Evolutionary conservation across 108 stramenopile genomes (phyloP).

Genomic region (Pelagomonas calceolata): DNA sequence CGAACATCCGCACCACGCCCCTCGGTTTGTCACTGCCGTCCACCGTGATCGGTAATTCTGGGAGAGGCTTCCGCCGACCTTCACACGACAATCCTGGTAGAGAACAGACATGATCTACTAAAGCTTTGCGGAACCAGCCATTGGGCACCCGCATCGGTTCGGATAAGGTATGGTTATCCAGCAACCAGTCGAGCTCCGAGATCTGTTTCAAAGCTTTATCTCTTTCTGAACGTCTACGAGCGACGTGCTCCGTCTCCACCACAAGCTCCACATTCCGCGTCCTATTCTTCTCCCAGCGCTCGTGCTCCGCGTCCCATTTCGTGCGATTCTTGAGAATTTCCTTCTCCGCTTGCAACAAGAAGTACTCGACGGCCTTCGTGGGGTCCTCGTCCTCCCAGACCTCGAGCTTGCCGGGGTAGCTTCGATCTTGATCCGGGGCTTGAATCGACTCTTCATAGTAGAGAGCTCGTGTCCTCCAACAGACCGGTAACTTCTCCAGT

Average conservation of each 20-base stretch:
- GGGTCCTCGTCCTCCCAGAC: neutral
- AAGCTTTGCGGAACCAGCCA: too few species aligned
- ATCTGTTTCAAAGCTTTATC: too few species aligned
- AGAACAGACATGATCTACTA: too few species aligned
- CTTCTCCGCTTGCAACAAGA: neutral
- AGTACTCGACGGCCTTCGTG: neutral
- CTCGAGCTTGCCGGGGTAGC: neutral
- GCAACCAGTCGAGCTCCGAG: too few species aligned
- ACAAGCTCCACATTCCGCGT: too few species aligned
- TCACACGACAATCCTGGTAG: too few species aligned
- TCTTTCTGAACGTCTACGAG: too few species aligned
- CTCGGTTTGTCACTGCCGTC: neutral
- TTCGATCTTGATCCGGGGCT: neutral
- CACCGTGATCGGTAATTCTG: neutral
- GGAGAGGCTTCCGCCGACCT: neutral
- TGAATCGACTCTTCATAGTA: neutral
- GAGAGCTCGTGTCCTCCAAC: neutral
- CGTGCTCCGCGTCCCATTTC: neutral
- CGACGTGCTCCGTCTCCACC: too few species aligned
- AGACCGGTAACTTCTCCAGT: neutral
- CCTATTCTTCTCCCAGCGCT: too few species aligned
- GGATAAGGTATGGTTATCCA: too few species aligned
- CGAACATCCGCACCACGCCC: neutral
- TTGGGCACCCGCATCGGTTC: too few species aligned
- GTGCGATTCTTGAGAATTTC: neutral